These are phyloP conservation scores for Pelargonium fulgidum DNA, from an alignment of 441 rosid genomes.

Conservation along the genomic window DNA sequence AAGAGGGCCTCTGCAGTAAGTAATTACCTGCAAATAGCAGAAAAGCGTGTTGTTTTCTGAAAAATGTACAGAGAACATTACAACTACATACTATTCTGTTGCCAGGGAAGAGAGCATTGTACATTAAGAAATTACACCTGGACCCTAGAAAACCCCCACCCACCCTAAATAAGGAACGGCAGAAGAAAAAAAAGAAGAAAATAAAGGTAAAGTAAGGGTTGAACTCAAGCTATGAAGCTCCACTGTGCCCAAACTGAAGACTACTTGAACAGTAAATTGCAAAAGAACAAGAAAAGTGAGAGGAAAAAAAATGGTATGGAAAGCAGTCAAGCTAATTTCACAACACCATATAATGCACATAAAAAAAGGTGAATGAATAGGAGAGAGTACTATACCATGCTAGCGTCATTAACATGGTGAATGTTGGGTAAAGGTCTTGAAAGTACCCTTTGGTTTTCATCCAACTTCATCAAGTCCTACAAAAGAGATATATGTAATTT, in stretches of 20 bases:
- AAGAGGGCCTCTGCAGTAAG: conserved; percentile 79
- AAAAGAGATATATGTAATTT: conserved; percentile 15
- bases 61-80: not conserved
- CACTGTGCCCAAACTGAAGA: not conserved
- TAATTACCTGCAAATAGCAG: conserved; percentile 56
- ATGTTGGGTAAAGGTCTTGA: conserved; percentile 63
- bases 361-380: not conserved
- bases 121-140: no score
- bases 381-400: conserved; percentile 47
- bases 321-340: not conserved
- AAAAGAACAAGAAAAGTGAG: not conserved
- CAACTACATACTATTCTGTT: no score
- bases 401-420: conserved; percentile 70
- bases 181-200: no score
- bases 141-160: no score
- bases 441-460: conserved; percentile 61
- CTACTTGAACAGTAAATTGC: not conserved
- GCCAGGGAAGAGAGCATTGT: no score
- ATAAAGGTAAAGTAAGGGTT: not conserved
- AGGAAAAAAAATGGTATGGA: not conserved
- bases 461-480: conserved; percentile 84
- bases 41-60: not conserved
- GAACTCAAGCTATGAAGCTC: not conserved
- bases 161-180: no score
- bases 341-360: not conserved